A percentile compares a stretch with the other conserved stretches of the same genome.
Conservation (phyloP, 345 rosid genomes). For the Rhodamnia rubescens region DNA sequence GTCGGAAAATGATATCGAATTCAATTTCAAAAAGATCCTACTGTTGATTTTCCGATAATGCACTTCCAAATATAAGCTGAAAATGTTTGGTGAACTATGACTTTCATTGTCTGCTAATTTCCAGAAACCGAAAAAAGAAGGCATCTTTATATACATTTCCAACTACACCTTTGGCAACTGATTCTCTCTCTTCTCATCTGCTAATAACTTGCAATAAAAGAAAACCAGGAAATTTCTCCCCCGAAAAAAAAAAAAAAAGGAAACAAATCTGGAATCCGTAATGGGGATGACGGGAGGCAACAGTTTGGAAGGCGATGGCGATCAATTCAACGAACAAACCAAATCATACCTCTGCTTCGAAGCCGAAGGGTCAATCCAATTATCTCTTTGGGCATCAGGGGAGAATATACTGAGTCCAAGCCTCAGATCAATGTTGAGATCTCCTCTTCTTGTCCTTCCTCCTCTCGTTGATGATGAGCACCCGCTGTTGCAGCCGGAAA, state of each 20-base stretch:
- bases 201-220: not conserved
- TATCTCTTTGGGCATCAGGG: not conserved
- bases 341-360: not conserved
- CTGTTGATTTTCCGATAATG: not conserved
- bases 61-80: not conserved
- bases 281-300: not conserved
- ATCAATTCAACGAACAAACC: not conserved
- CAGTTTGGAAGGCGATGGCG: not conserved
- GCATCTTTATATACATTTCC: not conserved
- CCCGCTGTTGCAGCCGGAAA: not conserved
- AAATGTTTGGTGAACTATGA: not conserved
- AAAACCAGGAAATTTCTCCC: not conserved
- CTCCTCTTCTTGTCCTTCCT: not conserved
- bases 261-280: not conserved
- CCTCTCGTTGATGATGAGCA: not conserved
- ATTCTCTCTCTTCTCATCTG: not conserved
- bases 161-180: not conserved
- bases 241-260: not conserved
- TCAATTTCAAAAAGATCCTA: not conserved
- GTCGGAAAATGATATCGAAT: not conserved
- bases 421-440: conserved; percentile 21
- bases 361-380: not conserved
- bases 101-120: not conserved
- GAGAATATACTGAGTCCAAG: conserved; percentile 21
- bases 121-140: not conserved